phyloP scores from a whole-genome alignment of 2,329 filamentous ascomycete genomes.

The Xylariaceae sp. region DNA sequence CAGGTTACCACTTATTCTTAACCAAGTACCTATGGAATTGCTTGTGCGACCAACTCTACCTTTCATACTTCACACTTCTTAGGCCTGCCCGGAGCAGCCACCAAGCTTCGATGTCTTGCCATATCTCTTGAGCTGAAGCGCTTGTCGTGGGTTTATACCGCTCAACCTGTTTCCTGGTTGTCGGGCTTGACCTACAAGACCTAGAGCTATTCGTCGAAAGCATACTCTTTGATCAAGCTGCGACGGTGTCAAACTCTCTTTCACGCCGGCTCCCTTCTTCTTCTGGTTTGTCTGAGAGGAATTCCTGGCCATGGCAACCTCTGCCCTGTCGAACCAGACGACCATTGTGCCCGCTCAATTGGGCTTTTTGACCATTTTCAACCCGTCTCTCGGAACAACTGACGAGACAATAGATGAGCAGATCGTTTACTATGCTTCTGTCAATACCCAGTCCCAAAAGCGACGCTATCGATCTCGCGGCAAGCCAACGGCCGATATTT shows the following conservation, averaged over 20 bases:
- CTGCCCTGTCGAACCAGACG: slow-evolving; percentile 32
- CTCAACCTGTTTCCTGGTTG: neutral
- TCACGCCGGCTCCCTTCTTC: neutral
- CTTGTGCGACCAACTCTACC: neutral
- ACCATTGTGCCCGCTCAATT: slow-evolving; percentile 77
- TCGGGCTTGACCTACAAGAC: neutral
- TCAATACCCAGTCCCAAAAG: slow-evolving; percentile 51
- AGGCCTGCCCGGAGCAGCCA: slow-evolving; percentile 7
- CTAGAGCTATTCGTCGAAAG: no score
- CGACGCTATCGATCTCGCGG: slow-evolving; percentile 52
- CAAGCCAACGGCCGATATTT: slow-evolving; percentile 52
- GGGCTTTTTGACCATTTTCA: slow-evolving; percentile 93
- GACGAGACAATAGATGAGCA: slow-evolving; percentile 80
- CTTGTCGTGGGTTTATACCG: neutral
- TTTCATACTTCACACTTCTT: neutral
- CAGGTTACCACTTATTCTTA: no score
- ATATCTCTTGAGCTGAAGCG: neutral
- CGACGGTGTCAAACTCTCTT: neutral
- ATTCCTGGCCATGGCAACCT: slow-evolving; percentile 28
- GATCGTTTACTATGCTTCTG: slow-evolving; percentile 90
- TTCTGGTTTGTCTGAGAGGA: neutral
- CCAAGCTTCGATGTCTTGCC: slow-evolving; percentile 2
- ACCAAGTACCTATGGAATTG: no score
- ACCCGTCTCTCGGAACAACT: slow-evolving; percentile 68
- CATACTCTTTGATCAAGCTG: neutral